phyloP scores from a whole-genome alignment of 2,329 filamentous ascomycete species.

The Fusarium staphyleae region DNA sequence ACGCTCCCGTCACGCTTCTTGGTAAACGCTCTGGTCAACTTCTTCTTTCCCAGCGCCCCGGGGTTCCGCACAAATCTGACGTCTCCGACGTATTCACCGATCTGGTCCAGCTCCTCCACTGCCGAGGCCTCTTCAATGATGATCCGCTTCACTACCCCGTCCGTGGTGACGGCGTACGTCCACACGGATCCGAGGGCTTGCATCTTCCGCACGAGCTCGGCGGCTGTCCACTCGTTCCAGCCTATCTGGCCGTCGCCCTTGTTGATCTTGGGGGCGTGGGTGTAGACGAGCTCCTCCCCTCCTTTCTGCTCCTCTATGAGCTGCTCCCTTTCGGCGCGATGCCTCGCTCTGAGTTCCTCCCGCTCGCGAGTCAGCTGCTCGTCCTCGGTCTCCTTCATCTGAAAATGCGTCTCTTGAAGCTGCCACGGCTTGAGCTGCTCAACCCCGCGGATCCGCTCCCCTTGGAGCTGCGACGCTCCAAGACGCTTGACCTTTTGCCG shows the following conservation, averaged over 20 bases:
- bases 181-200: conserved; percentile 72
- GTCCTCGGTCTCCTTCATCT: too few species aligned
- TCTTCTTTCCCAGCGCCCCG: background rate
- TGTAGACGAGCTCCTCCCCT: conserved; percentile 30
- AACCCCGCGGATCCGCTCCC: too few species aligned
- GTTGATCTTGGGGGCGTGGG: conserved; percentile 76
- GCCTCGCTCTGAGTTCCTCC: too few species aligned
- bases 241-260: conserved; percentile 69
- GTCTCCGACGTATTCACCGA: background rate
- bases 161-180: conserved; percentile 52
- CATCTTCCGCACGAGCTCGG: conserved; percentile 61
- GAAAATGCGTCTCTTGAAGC: too few species aligned
- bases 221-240: conserved; percentile 61
- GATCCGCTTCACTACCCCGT: conserved; percentile 44
- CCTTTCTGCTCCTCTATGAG: too few species aligned
- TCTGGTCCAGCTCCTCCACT: conserved; percentile 7
- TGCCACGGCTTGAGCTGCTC: too few species aligned
- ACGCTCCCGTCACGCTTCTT: conserved; percentile 30
- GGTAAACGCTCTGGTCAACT: background rate
- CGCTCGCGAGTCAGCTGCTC: too few species aligned
- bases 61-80: conserved; percentile 28
- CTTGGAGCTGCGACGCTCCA: too few species aligned
- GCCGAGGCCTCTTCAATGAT: conserved; percentile 49
- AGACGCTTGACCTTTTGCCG: too few species aligned
- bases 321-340: too few species aligned